Conservation (phyloP, 1,284 basidiomycete species). For the Waitea zeae region DNA sequence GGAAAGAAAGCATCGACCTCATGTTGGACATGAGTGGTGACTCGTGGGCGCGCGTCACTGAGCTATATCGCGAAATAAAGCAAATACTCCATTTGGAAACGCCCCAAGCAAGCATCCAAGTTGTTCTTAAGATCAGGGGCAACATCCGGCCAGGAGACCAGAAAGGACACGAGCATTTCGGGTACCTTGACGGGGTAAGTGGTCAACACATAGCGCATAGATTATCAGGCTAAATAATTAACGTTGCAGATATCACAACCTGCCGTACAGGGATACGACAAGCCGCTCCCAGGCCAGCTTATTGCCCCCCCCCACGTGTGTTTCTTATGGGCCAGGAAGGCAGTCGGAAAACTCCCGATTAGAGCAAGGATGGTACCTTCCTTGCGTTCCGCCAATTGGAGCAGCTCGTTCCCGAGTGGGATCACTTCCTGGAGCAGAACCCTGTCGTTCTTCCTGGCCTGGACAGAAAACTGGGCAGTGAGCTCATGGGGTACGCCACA, state of each 20-base stretch:
- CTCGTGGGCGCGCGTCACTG: slow-evolving; percentile 6
- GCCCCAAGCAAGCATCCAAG: slow-evolving; percentile 10
- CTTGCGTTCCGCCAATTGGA: slow-evolving; percentile 33
- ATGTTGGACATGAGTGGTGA: slow-evolving; percentile 14
- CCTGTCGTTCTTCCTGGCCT: slow-evolving; percentile 19
- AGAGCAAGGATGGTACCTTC: slow-evolving; percentile 36
- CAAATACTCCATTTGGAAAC: slow-evolving; percentile 7
- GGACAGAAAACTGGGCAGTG: slow-evolving; percentile 21
- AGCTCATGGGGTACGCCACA: slow-evolving; percentile 30
- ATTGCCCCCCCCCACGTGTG: slow-evolving; percentile 14
- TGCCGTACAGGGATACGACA: slow-evolving; percentile 16
- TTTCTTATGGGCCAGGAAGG: slow-evolving; percentile 16
- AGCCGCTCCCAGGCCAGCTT: slow-evolving; percentile 17
- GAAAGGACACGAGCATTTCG: slow-evolving; percentile 19
- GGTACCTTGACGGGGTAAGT: slow-evolving; percentile 23
- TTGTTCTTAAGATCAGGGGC: slow-evolving; percentile 14
- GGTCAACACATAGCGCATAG: neutral
- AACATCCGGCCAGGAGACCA: slow-evolving; percentile 16
- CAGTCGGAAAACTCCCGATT: slow-evolving; percentile 13
- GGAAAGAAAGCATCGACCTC: slow-evolving; percentile 18
- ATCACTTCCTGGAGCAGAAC: slow-evolving; percentile 26
- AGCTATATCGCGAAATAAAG: slow-evolving; percentile 11
- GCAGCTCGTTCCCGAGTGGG: slow-evolving; percentile 36
- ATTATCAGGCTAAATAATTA: neutral
- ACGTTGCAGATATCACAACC: slow-evolving; percentile 21